phyloP scores from a whole-genome alignment of 176 grass and related monocot genomes.

The Carex parvula region DNA sequence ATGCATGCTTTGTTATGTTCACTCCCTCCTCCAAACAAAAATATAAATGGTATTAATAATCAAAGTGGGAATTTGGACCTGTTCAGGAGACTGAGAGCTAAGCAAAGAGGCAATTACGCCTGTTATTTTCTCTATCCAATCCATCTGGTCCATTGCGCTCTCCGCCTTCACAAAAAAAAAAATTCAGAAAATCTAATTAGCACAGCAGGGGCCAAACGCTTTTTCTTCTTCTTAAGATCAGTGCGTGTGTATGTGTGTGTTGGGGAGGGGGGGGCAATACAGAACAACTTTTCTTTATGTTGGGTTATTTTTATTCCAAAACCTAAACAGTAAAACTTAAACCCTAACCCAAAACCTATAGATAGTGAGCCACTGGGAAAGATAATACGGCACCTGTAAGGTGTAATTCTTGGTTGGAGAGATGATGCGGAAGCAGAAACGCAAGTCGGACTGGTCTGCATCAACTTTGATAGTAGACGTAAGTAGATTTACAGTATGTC shows the following conservation, averaged over 20 bases:
- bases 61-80: slow-evolving; percentile 41
- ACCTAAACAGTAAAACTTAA: not conserved
- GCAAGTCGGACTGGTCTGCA: slow-evolving; percentile 87
- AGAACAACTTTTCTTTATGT: not conserved
- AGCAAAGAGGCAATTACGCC: slow-evolving; percentile 96
- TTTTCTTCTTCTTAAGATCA: not conserved
- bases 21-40: not conserved
- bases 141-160: slow-evolving; percentile 98
- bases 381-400: slow-evolving; percentile 55
- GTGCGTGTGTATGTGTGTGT: not conserved
- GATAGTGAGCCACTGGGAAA: not conserved
- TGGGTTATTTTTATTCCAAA: not conserved
- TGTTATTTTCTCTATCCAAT: slow-evolving; percentile 99
- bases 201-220: not conserved
- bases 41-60: not conserved
- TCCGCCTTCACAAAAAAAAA: slow-evolving; percentile 61
- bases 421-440: slow-evolving; percentile 97
- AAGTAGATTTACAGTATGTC: slow-evolving; percentile 92
- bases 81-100: slow-evolving; percentile 94
- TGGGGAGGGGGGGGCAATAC: not conserved
- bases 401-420: slow-evolving; percentile 97
- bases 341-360: not conserved
- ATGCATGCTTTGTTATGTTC: not conserved
- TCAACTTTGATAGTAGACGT: slow-evolving; percentile 99
- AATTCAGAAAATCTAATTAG: slow-evolving; percentile 23